Base-by-base conservation (phyloP, 495 filamentous ascomycete species). In the Xylaria grammica region DNA sequence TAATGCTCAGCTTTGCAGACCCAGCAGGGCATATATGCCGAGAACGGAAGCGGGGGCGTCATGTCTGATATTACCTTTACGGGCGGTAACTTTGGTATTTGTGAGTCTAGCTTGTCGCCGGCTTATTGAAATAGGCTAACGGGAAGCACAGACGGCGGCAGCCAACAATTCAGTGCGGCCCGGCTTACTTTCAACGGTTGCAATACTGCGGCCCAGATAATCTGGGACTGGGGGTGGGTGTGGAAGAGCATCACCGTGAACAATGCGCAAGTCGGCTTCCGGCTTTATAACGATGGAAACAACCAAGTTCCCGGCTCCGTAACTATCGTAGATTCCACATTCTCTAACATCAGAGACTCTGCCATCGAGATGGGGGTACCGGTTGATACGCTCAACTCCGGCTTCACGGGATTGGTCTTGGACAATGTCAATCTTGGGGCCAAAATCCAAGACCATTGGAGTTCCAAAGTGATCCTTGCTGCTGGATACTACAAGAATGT, bases 11-110 rank as follows among this genome's bases (percentile, higher is more conserved):
- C 10, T 48, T 15, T 44, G 48, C 3, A 59, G 56, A 59, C 22
- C 22, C 56, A 59, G 29, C 56, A 59, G 13, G 89, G 87, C 69
- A 85, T 91, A 65, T 90, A 52, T 79, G 88, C 89, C 84, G 89
- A 92, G 72, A 91, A 91, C 63, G 89, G 90, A 34, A 88, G 85
- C 29, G 88, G 85, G 45, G 88, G 88, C 59, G 85, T 84, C 68
- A 86, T 90, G 78, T 77, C 79, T 34, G 88, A 91, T 65, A 72
- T 92, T 17, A 81, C 79, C 44, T 90, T 90, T 75, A 86, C 85
- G 44, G 89, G 89, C 49, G 89, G 58, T n/a, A 52, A 52, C 29
- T 59, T 59, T 36, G 56, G 56, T 15, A 59, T 59, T 29, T 59
- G 56, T 59, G 34, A 59, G 56, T 26, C 36, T 24, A 2, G 15